These are phyloP conservation scores for Zhuliangozyma parablackwelliae DNA, from an alignment of 1,139 yeast species.

Conservation along the genomic window DNA sequence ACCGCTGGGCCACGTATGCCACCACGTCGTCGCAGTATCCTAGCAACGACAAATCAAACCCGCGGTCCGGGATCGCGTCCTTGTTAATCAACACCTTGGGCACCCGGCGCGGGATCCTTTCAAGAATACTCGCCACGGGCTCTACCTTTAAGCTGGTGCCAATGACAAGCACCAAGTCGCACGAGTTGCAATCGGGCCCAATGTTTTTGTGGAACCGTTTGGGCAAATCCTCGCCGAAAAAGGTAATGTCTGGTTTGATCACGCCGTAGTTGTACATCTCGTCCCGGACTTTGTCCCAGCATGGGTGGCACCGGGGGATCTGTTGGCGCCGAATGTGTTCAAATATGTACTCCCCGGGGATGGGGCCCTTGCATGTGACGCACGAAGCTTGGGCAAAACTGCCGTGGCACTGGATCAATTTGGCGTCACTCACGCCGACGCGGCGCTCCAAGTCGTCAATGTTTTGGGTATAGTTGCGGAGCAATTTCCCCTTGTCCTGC, in stretches of 20 bases:
- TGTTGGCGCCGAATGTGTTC: conserved; percentile 55
- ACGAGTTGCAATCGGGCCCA: conserved; percentile 50
- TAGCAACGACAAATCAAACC: conserved; percentile 72
- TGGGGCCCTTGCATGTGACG: conserved; percentile 64
- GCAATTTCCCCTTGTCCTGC: conserved; percentile 71
- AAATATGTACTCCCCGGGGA: conserved; percentile 64
- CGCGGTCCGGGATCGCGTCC: conserved; percentile 73
- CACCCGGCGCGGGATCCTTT: conserved; percentile 58
- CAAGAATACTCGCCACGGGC: conserved; percentile 84
- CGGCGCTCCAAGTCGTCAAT: conserved; percentile 83
- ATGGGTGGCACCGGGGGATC: conserved; percentile 70
- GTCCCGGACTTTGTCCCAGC: conserved; percentile 44
- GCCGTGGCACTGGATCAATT: conserved; percentile 88
- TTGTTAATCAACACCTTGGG: conserved; percentile 81
- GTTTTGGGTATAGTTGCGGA: conserved; percentile 88
- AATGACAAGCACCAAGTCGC: conserved; percentile 78
- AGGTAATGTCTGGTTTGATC: conserved; percentile 88
- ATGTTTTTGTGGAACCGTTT: conserved; percentile 58
- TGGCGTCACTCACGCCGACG: conserved; percentile 69
- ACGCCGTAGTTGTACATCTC: conserved; percentile 60
- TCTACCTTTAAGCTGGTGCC: conserved; percentile 93
- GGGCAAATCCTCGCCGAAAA: conserved; percentile 89
- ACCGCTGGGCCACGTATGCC: conserved; percentile 50
- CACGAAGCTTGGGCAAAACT: conserved; percentile 89
- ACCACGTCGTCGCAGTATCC: conserved; percentile 92